Conservation (phyloP, 2,329 filamentous ascomycete species). For the Acrodontium crateriforme region DNA sequence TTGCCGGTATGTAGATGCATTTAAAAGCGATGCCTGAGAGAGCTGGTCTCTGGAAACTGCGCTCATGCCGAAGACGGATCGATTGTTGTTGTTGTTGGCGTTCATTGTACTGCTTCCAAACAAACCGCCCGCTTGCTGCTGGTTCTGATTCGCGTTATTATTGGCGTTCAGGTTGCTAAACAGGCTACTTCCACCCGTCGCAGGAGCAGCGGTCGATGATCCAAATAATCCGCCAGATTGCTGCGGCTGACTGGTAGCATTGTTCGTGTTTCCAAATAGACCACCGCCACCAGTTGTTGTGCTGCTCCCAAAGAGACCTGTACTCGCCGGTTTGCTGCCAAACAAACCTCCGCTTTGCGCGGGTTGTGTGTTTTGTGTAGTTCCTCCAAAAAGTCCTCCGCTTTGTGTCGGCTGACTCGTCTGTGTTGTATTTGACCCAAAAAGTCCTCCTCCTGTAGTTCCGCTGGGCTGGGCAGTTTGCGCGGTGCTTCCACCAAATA, state of each 20-base stretch:
- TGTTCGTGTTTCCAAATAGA: constrained; percentile 16
- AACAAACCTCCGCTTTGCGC: constrained; percentile 8
- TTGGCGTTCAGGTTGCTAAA: constrained; percentile 12
- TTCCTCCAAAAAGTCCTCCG: constrained; percentile 5
- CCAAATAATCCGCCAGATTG: constrained; percentile 15
- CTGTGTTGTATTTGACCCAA: constrained; percentile 7
- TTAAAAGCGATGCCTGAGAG: constrained; percentile 7
- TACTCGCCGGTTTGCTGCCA: constrained; percentile 7
- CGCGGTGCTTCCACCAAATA: constrained; percentile 4
- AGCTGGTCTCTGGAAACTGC: constrained; percentile 4
- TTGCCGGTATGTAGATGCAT: constrained; percentile 9
- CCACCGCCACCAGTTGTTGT: constrained; percentile 8
- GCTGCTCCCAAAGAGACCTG: constrained; percentile 7
- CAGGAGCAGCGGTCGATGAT: constrained; percentile 1
- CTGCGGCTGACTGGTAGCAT: constrained; percentile 8
- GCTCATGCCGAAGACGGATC: constrained; percentile 6
- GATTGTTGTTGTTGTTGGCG: constrained; percentile 1
- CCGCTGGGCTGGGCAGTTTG: constrained; percentile 1
- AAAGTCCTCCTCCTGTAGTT: constrained; percentile 1
- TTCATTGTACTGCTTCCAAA: constrained; percentile 14
- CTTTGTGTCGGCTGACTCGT: constrained; percentile 1
- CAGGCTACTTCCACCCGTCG: constrained; percentile 8
- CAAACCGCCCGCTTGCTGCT: constrained; percentile 10
- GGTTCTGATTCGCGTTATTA: constrained; percentile 6
- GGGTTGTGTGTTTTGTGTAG: constrained; percentile 5